Evolutionary conservation across 768 basidiomycete species (phyloP), one percentile per base, ranked within the genome.

Genomic region (Tricholoma bakamatsutake): DNA sequence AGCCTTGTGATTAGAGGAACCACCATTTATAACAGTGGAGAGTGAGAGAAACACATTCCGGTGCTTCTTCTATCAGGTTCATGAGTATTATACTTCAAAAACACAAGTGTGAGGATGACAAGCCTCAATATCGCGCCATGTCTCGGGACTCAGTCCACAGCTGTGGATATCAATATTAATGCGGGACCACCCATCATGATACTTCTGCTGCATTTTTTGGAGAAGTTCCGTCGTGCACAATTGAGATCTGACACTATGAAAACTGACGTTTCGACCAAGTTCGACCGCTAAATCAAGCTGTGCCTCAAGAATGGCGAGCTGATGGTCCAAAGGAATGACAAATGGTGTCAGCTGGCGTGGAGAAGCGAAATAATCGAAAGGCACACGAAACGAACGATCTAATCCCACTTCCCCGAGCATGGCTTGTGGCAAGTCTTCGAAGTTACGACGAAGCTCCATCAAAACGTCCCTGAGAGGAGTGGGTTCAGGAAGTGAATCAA

Each of bases 331-430:
- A 4, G 90, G 88, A 21, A 90, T 82, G 42, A 79, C 78, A 72
- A 98, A 95, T 2, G 84, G 83, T 3, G 93, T 88, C 34, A 94
- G 71, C 50, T 76, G 69, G 43, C 82, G 82, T 2, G 77, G 73
- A 12, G 69, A 72, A 12, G 77, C 73, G 13, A 71, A 71, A 24
- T 77, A 80, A 52, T 82, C 73, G 58, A 78, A 77, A 0, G 92
- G 87, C 21, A 96, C 76, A 28, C 89, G 84, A 62, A 88, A 89
- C 13, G 77, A 74, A 24, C 88, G 83, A 70, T 99, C 96, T 35
- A 99, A 70, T 2, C 96, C 96, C 5, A 98, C 87, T 71, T 99
- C 96, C 39, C 96, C 96, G 1, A 99, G 73, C 83, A 97, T 88
- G 10, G 91, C 86, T 39, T 72, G 65, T 2, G 89, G 83, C 61